phyloP scores from a whole-genome alignment of 441 rosid species.

The Pelargonium cotyledonis region DNA sequence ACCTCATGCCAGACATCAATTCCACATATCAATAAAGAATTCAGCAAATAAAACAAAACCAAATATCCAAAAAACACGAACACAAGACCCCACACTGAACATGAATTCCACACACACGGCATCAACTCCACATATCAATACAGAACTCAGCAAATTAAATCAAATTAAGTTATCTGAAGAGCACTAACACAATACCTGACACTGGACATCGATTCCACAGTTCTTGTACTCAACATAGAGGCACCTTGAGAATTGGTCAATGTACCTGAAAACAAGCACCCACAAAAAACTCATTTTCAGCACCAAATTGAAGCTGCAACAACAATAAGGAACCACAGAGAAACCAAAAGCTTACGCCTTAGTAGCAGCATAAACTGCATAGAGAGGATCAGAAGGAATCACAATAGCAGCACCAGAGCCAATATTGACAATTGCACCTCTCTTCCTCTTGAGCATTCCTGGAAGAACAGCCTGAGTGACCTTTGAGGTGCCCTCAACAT shows the following conservation, averaged over 20 bases:
- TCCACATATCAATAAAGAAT: no score
- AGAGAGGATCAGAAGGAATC: constrained; percentile 90
- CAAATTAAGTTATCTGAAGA: background rate
- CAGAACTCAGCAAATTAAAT: background rate
- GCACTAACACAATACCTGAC: constrained; percentile 54
- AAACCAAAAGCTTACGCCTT: constrained; percentile 51
- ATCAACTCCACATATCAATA: no score
- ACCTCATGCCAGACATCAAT: no score
- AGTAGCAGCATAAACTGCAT: constrained; percentile 78
- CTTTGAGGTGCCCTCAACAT: constrained; percentile 82
- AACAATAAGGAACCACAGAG: background rate
- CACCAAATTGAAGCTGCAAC: background rate
- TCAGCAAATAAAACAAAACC: no score
- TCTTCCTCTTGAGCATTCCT: constrained; percentile 73
- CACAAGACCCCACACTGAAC: no score
- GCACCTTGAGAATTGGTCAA: constrained; percentile 81
- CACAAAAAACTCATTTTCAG: background rate
- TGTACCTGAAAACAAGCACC: constrained; percentile 42
- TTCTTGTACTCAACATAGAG: constrained; percentile 87
- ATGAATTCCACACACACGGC: no score
- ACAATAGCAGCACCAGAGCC: constrained; percentile 88
- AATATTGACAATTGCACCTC: constrained; percentile 73
- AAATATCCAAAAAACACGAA: no score
- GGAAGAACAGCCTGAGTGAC: constrained; percentile 79
- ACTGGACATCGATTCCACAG: constrained; percentile 84